Evolutionary conservation across 2,329 filamentous ascomycete species (phyloP), one percentile per base, ranked within the genome.

Genomic region (Epichloe gansuensis): DNA sequence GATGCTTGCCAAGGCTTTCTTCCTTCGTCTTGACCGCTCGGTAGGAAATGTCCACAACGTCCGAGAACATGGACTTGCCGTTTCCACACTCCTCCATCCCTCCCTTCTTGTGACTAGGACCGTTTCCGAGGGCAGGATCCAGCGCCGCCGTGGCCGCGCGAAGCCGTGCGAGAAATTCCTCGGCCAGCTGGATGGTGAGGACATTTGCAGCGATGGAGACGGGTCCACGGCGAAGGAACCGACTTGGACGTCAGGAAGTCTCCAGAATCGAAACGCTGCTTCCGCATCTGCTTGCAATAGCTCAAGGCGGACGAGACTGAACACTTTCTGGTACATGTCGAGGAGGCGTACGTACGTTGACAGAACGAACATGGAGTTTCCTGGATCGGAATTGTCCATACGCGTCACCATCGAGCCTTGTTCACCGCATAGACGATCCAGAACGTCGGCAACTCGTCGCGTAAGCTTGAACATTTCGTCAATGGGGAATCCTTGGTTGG

Each of bases 381-480:
- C 67, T 0, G 68, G 67, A 45, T 71, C 69, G 6, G 63, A 58
- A 15, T 55, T 57, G 50, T 67, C 62, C 15, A 67, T 57, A 12
- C 56, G 48, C 1, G 57, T 52, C 25, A 54, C 50, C 17, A 50
- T 52, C 3, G 54, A 17, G 35, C 57, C 54, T 5, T 48, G 21
- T 25, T 50, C 21, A 3, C 51, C 50, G 0, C 60, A 54, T 2
- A 63, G 51, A 25, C 62, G 58, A 45, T 69, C 63, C 5, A 71
- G 55, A 1, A 67, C 61, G 37, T 71, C 64, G 15, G 69, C 62
- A 7, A 72, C 65, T 5, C 59, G 53, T 7, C 65, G 64, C 4
- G 70, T 72, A 25, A 72, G 61, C 51, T 68, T 63, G 59, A 72
- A 73, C 60, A 73, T 66, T 38, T 66, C 65, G 46, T 72, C 68